Percentiles rank a stretch among this genome's conserved stretches.
Conservation (phyloP, 2,329 filamentous ascomycete genomes). For the Botrytis paeoniae region DNA sequence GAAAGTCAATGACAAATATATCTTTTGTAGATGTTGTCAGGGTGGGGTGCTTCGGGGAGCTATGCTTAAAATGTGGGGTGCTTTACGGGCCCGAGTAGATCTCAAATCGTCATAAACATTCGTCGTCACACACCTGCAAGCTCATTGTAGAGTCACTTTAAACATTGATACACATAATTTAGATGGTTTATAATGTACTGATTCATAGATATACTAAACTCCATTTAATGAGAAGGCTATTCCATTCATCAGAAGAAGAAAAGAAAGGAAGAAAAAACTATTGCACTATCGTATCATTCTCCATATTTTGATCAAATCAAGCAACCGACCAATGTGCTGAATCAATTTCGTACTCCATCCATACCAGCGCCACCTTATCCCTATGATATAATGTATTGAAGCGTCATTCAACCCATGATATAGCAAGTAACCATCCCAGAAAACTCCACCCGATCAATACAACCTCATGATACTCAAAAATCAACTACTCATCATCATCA, state of each 20-base stretch:
- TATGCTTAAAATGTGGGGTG: not conserved
- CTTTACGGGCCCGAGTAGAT: not conserved
- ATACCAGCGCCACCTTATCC: not conserved
- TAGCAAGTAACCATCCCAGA: not conserved
- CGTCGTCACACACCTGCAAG: not conserved
- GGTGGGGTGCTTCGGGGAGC: not conserved
- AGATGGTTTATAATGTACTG: not conserved
- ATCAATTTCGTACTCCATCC: not conserved
- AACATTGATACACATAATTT: not conserved
- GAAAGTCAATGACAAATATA: not conserved
- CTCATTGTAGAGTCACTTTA: not conserved
- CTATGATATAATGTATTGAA: not conserved
- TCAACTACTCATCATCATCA: slow-evolving; percentile 23
- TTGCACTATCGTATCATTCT: not conserved
- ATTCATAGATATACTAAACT: not conserved
- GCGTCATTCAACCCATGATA: not conserved
- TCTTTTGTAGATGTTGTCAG: not conserved
- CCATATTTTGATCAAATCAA: not conserved
- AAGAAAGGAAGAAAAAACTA: not conserved
- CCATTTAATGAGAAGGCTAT: not conserved
- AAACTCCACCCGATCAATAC: not conserved
- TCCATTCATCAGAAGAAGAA: not conserved
- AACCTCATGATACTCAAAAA: not conserved
- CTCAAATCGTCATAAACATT: not conserved
- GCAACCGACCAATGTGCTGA: not conserved